Conservation (phyloP, 176 grass and related monocot species). For the Carex myosuroides region DNA sequence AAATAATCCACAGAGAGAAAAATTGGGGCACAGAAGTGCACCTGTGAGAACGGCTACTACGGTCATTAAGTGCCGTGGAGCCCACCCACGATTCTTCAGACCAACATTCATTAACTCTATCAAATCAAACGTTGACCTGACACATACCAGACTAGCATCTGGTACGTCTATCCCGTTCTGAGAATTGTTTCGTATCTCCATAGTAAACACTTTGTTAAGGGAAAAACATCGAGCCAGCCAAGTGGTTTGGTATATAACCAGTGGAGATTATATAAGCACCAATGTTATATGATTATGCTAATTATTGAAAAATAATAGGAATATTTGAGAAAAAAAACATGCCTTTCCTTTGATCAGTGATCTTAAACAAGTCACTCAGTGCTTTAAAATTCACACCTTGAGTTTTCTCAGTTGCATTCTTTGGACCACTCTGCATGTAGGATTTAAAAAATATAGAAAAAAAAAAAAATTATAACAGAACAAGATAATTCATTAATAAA, state of each 20-base stretch:
- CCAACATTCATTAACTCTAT: slow-evolving; percentile 94
- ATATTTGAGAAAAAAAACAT: slow-evolving; percentile 35
- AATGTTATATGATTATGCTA: neutral
- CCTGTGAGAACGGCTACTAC: slow-evolving; percentile 99
- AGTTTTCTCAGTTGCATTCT: slow-evolving; percentile 78
- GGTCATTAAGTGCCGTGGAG: slow-evolving; percentile 87
- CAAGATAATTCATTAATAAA: neutral
- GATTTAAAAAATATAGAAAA: slow-evolving; percentile 9
- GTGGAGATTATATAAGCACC: neutral
- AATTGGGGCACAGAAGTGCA: slow-evolving; percentile 13
- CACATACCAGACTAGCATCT: slow-evolving; percentile 75
- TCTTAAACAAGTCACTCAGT: slow-evolving; percentile 84
- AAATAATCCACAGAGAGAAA: neutral
- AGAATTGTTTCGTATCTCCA: slow-evolving; percentile 93
- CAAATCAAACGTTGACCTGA: slow-evolving; percentile 67
- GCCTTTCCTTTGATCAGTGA: slow-evolving; percentile 80
- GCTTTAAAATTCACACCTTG: slow-evolving; percentile 89
- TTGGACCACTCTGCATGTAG: slow-evolving; percentile 76
- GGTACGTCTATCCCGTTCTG: slow-evolving; percentile 95
- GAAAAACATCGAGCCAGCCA: slow-evolving; percentile 20
- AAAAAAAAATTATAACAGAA: slow-evolving; percentile 2
- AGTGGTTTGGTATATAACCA: neutral
- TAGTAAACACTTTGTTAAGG: slow-evolving; percentile 62
- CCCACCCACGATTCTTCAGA: slow-evolving; percentile 85
- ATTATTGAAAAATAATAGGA: neutral